Conservation (phyloP, 768 basidiomycete species). For the Infundibulicybe gibba region DNA sequence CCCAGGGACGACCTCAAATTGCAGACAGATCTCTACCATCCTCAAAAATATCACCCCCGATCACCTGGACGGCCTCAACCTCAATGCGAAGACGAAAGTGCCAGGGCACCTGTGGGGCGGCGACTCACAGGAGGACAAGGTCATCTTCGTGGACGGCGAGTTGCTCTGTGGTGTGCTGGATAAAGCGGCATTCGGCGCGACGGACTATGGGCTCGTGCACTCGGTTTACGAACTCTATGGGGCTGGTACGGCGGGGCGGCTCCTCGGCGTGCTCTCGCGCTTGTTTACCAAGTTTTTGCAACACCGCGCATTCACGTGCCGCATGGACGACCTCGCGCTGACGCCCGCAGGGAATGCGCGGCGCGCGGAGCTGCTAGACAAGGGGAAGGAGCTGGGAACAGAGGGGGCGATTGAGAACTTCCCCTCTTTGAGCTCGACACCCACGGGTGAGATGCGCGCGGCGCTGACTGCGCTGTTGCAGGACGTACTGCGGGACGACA, state of each 20-base stretch:
- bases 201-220: conserved; percentile 94
- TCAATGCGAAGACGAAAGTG: conserved; percentile 86
- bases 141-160: conserved; percentile 90
- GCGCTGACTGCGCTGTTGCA: conserved; percentile 71
- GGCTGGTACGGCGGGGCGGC: conserved; percentile 80
- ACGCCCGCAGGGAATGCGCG: conserved; percentile 76
- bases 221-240: conserved; percentile 97
- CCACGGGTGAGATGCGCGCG: conserved; percentile 49
- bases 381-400: conserved; percentile 72
- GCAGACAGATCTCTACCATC: conserved; percentile 85
- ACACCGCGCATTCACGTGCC: conserved; percentile 95
- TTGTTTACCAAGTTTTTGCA: conserved; percentile 97
- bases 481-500: conserved; percentile 92
- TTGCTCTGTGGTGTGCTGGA: conserved; percentile 92
- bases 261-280: conserved; percentile 90
- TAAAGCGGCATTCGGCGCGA: conserved; percentile 96
- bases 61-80: conserved; percentile 76
- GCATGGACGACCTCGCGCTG: conserved; percentile 96
- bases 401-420: conserved; percentile 90
- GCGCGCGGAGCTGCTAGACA: conserved; percentile 63
- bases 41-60: conserved; percentile 87
- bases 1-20: conserved; percentile 1
- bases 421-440: conserved; percentile 59
- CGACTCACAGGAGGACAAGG: conserved; percentile 79
- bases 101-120: conserved; percentile 82